These are phyloP conservation scores for Auricularia auricula-judae DNA, from an alignment of 768 basidiomycete genomes.

Conservation along the genomic window DNA sequence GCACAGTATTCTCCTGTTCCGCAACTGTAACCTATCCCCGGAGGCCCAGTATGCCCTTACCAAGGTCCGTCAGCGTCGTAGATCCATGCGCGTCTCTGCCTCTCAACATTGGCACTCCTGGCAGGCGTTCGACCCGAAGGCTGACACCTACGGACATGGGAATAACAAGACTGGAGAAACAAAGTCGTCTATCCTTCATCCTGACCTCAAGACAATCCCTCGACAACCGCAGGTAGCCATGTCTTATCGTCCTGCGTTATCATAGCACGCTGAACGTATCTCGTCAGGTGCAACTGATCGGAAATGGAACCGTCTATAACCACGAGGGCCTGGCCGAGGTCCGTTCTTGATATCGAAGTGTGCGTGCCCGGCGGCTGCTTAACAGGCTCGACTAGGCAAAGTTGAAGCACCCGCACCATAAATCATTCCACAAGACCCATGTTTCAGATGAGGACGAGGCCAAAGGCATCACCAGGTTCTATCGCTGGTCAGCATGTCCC, in stretches of 20 bases:
- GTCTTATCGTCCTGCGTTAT: too few relatives aligned
- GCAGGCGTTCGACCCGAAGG: conserved; percentile 65
- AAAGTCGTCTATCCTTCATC: conserved; percentile 73
- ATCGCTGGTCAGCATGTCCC: conserved; percentile 47
- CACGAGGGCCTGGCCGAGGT: conserved; percentile 67
- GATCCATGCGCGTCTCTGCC: background rate
- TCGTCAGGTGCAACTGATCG: conserved; percentile 87
- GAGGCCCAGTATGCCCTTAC: conserved; percentile 80
- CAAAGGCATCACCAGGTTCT: conserved; percentile 75
- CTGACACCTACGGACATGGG: conserved; percentile 70
- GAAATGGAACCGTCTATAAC: conserved; percentile 70
- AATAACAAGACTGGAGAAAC: conserved; percentile 74
- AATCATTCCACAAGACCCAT: conserved; percentile 74
- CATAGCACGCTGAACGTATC: conserved; percentile 13
- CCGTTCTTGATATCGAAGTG: conserved; percentile 5
- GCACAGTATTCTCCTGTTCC: conserved; percentile 69
- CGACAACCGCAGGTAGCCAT: conserved; percentile 8
- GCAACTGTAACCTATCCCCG: conserved; percentile 54
- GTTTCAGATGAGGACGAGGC: conserved; percentile 63
- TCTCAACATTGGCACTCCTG: background rate
- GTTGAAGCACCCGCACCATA: conserved; percentile 80
- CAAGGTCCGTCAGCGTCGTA: conserved; percentile 40
- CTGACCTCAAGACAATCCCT: conserved; percentile 85
- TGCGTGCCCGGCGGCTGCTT: background rate
- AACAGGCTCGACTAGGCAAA: conserved; percentile 29